Conservation (phyloP, 1,284 basidiomycete species). For the Irpex lacteus region DNA sequence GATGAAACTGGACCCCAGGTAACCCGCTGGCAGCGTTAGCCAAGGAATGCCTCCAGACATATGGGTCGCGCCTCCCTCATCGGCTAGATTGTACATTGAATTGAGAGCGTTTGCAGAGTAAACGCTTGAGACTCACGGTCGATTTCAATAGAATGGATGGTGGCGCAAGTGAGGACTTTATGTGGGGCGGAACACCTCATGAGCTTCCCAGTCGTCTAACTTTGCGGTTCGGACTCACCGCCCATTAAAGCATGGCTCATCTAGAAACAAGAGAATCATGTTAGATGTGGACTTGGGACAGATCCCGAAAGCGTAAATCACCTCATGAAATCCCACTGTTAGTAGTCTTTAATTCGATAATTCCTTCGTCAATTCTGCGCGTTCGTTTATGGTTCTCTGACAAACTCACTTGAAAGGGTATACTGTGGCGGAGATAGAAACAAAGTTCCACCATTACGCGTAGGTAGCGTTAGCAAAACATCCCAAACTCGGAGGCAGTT, state of each 20-base stretch:
- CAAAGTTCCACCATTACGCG: neutral
- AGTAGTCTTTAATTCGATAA: conserved; percentile 46
- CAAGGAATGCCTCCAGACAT: conserved; percentile 93
- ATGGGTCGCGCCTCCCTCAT: conserved; percentile 90
- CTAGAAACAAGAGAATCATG: conserved; percentile 36
- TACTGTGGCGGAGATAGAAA: conserved; percentile 41
- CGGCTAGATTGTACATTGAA: conserved; percentile 44
- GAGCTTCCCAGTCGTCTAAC: neutral
- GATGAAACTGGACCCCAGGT: conserved; percentile 89
- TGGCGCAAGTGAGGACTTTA: conserved; percentile 82
- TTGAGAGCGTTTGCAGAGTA: conserved; percentile 21
- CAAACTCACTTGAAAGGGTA: conserved; percentile 87
- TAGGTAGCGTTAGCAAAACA: conserved; percentile 1
- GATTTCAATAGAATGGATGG: conserved; percentile 84
- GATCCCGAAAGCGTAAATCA: conserved; percentile 30
- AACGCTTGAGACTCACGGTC: conserved; percentile 55
- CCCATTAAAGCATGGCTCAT: conserved; percentile 72
- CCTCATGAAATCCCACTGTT: conserved; percentile 90
- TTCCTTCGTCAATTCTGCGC: neutral
- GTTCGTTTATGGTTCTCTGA: conserved; percentile 9
- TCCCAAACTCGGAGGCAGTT: neutral
- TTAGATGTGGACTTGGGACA: conserved; percentile 6
- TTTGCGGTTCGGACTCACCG: conserved; percentile 18
- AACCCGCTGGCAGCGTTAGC: conserved; percentile 87
- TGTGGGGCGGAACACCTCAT: neutral